phyloP scores from a whole-genome alignment of 2,329 filamentous ascomycete species.

The Calonectria henricotiae region DNA sequence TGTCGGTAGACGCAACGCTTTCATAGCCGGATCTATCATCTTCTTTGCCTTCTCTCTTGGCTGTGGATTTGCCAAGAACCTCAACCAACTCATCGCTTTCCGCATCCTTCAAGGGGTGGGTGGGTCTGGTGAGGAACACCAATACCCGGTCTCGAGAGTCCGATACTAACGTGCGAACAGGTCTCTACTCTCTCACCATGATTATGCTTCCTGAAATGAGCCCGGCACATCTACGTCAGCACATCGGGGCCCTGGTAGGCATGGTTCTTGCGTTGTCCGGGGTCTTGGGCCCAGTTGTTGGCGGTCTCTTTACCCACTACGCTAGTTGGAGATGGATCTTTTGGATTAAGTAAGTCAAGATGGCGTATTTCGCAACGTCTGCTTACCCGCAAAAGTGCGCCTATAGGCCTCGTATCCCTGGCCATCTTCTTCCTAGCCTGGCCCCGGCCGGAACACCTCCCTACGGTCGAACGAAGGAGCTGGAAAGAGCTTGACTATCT shows the following conservation, averaged over 20 bases:
- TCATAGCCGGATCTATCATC: constrained; percentile 66
- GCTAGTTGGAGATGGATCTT: constrained; percentile 71
- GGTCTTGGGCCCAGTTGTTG: constrained; percentile 69
- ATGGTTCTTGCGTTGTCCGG: constrained; percentile 66
- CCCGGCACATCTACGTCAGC: constrained; percentile 59
- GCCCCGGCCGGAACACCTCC: constrained; percentile 64
- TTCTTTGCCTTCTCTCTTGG: constrained; percentile 73
- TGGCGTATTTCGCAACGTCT: neutral
- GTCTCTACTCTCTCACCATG: constrained; percentile 72
- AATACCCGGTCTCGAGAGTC: neutral
- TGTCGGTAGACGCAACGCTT: constrained; percentile 69
- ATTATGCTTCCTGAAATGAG: constrained; percentile 69
- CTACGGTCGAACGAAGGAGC: constrained; percentile 57
- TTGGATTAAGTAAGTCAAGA: constrained; percentile 70
- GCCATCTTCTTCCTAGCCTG: constrained; percentile 66
- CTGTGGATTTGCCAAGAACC: constrained; percentile 61
- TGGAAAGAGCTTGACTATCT: constrained; percentile 70
- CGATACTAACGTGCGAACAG: constrained; percentile 46
- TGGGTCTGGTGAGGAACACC: constrained; percentile 61
- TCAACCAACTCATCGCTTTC: constrained; percentile 66
- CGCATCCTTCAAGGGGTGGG: constrained; percentile 69
- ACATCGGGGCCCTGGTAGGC: constrained; percentile 67
- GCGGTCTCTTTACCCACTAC: constrained; percentile 68
- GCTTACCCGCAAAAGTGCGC: constrained; percentile 60
- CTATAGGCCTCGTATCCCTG: constrained; percentile 66